These are phyloP conservation scores for Penicillium bovifimosum DNA, from an alignment of 495 filamentous ascomycete species.

Conservation along the genomic window DNA sequence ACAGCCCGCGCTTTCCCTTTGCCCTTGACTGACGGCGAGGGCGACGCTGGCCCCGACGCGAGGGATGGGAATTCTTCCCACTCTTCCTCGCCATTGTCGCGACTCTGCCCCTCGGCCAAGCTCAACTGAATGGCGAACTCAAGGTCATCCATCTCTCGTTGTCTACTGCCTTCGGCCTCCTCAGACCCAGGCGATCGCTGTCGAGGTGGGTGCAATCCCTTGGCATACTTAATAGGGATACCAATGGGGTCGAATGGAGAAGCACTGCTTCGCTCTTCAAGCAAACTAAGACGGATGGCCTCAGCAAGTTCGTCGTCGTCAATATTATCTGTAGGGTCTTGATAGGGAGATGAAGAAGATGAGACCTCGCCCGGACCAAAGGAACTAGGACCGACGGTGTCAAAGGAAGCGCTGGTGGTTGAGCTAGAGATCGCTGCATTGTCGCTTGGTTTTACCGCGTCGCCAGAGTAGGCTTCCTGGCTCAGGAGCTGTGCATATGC, in stretches of 20 bases:
- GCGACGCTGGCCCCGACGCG: constrained; percentile 36
- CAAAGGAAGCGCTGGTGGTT: constrained; percentile 37
- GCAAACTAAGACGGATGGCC: constrained; percentile 71
- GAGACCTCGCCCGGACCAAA: constrained; percentile 45
- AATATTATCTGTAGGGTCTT: constrained; percentile 46
- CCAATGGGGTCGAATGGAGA: constrained; percentile 26
- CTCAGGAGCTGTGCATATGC: constrained; percentile 86
- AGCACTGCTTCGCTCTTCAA: constrained; percentile 41
- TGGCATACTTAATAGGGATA: constrained; percentile 51
- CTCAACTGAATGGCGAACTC: constrained; percentile 82
- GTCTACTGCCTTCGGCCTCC: constrained; percentile 32
- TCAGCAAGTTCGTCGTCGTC: constrained; percentile 73
- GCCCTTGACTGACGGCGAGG: constrained; percentile 35
- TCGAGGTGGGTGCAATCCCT: constrained; percentile 15
- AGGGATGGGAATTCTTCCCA: constrained; percentile 57
- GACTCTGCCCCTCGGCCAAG: constrained; percentile 69
- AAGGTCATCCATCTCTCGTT: constrained; percentile 64
- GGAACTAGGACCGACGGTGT: constrained; percentile 42
- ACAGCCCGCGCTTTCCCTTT: constrained; percentile 45
- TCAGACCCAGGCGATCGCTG: constrained; percentile 20
- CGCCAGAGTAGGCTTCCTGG: constrained; percentile 63
- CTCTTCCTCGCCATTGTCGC: constrained; percentile 23
- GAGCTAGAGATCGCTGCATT: constrained; percentile 42
- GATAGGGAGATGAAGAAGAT: constrained; percentile 36
- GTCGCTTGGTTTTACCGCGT: constrained; percentile 53